Evolutionary conservation across 441 rosid species (phyloP).

Genomic region (Adansonia gregorii): DNA sequence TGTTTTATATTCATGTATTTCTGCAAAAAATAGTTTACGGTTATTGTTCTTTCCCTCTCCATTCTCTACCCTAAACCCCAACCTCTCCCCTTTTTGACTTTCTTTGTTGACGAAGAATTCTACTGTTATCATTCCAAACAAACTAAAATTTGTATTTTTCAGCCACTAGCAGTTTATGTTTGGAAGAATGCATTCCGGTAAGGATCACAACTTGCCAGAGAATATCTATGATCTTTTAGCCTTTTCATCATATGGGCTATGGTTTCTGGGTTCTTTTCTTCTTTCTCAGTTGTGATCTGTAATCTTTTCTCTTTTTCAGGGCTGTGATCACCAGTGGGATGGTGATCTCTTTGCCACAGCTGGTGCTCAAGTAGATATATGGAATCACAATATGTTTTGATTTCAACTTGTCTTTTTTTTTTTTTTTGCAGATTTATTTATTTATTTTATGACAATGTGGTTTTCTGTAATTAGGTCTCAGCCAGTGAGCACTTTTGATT

Average conservation of each 20-base stretch:
- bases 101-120: background rate
- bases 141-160: slow-evolving; percentile 34
- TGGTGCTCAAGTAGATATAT: slow-evolving; percentile 94
- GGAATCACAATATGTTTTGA: slow-evolving; percentile 89
- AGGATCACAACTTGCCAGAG: slow-evolving; percentile 26
- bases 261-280: background rate
- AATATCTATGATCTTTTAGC: slow-evolving; percentile 17
- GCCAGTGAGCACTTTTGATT: slow-evolving; percentile 77
- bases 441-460: slow-evolving; percentile 15
- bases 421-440: slow-evolving; percentile 10
- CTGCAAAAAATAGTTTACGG: slow-evolving; percentile 3
- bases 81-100: background rate
- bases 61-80: background rate
- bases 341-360: slow-evolving; percentile 92
- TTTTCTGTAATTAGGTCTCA: slow-evolving; percentile 63
- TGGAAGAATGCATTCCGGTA: slow-evolving; percentile 92
- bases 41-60: background rate
- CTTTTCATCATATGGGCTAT: background rate
- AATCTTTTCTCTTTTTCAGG: slow-evolving; percentile 43
- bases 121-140: background rate
- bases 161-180: slow-evolving; percentile 72
- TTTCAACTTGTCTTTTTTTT: slow-evolving; percentile 14
- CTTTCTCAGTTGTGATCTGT: slow-evolving; percentile 8
- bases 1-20: slow-evolving; percentile 17
- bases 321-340: slow-evolving; percentile 95